Percentiles rank a stretch among this genome's conserved stretches.
Evolutionary conservation across 441 rosid species (phyloP).

Genomic region (Dalechampia spathulata): DNA sequence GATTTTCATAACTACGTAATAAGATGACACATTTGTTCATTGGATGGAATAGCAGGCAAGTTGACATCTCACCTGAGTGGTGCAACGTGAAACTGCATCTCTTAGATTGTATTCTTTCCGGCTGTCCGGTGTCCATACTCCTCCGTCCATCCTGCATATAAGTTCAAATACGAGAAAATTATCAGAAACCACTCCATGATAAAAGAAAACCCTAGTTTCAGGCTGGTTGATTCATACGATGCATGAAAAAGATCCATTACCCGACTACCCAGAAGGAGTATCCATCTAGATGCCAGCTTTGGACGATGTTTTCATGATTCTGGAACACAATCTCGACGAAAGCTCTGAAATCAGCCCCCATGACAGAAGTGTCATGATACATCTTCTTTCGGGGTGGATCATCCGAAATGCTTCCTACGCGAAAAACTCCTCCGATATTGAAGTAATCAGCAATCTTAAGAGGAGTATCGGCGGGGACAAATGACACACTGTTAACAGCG

Average conservation of each 20-base stretch:
- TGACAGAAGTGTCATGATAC: constrained; percentile 61
- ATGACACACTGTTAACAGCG: constrained; percentile 74
- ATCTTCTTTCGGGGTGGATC: constrained; percentile 43
- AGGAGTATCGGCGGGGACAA: constrained; percentile 62
- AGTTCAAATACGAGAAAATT: neutral
- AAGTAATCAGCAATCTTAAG: constrained; percentile 76
- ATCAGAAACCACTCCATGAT: too few relatives aligned
- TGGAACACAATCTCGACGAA: constrained; percentile 72
- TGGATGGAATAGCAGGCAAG: too few relatives aligned
- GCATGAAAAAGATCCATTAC: constrained; percentile 37
- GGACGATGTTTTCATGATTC: constrained; percentile 57
- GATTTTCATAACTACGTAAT: too few relatives aligned
- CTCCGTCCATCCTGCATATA: constrained; percentile 82
- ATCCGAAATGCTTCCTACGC: constrained; percentile 52
- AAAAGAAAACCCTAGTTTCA: too few relatives aligned
- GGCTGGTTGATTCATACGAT: too few relatives aligned
- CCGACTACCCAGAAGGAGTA: constrained; percentile 85
- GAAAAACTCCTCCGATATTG: constrained; percentile 58
- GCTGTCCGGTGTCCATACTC: constrained; percentile 55
- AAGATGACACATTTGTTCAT: too few relatives aligned
- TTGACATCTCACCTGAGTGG: constrained; percentile 44
- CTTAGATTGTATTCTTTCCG: constrained; percentile 67
- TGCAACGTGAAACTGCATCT: constrained; percentile 72
- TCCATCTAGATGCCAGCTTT: constrained; percentile 80
- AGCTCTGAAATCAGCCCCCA: constrained; percentile 55